Percentiles rank a stretch among this genome's conserved stretches.
phyloP scores from a whole-genome alignment of 2,329 filamentous ascomycete species.

The Penicillium fuscoglaucum region DNA sequence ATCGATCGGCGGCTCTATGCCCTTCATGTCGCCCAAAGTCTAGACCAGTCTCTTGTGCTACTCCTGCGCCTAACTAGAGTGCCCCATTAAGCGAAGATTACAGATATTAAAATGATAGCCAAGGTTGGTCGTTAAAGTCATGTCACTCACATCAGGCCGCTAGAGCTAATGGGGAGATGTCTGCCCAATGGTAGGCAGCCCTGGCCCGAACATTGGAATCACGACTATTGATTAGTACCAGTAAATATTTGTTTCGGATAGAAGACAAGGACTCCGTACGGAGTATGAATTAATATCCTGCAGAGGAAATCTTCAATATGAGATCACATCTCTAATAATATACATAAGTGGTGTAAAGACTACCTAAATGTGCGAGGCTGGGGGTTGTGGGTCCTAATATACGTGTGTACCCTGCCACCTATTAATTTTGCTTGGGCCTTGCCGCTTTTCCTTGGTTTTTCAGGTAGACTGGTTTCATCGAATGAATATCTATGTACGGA shows the following conservation, averaged over 20 bases:
- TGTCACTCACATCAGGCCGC: background rate
- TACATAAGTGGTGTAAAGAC: background rate
- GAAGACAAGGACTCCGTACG: background rate
- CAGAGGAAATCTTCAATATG: background rate
- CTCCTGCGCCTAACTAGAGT: background rate
- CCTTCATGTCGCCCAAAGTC: background rate
- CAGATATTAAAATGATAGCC: background rate
- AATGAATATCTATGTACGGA: background rate
- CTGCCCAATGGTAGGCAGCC: background rate
- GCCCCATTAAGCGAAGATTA: background rate
- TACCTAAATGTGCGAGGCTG: constrained; percentile 3
- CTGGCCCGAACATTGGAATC: background rate
- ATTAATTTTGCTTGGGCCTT: constrained; percentile 4
- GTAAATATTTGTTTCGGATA: background rate
- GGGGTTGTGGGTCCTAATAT: constrained; percentile 2
- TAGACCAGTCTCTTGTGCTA: background rate
- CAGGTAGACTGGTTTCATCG: background rate
- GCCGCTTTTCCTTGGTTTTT: constrained; percentile 7
- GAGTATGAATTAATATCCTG: background rate
- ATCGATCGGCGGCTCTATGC: background rate
- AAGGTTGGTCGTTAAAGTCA: background rate
- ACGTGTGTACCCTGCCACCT: constrained; percentile 4
- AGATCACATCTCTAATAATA: constrained; percentile 4
- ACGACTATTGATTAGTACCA: background rate
- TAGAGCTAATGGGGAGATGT: background rate